Base-by-base conservation (phyloP, 2,329 filamentous ascomycete species). In the Taxawa tesnikishii region DNA sequence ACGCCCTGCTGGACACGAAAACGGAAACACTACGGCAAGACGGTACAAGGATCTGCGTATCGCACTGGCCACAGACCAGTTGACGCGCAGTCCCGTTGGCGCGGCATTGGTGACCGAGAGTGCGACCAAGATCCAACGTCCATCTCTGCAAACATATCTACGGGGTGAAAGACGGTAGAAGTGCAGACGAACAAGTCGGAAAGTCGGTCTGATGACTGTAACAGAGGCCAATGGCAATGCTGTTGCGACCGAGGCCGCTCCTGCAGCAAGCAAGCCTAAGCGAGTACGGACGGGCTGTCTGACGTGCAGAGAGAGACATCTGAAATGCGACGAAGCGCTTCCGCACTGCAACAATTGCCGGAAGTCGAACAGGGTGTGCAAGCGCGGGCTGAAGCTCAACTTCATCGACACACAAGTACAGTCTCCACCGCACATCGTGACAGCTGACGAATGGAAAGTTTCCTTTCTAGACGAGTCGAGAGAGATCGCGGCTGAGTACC, bases 401-500 rank as follows among this genome's bases (percentile, higher is more conserved):
- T 96, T 94, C 48, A 85, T 94, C 44, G 85, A 94, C 50, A 80
- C 79, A 3, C 78, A 79, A 39, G 76, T 79, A 35, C 75, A 81
- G 47, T 61, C 65, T 30, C 83, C 79, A 32, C 43, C 33, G 6
- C 31, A 48, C n/a, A 69, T 70, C 29, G 60, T 80, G 15, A 65
- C 69, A 4, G 70, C 73, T 2, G 60, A 67, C 1, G 78, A 83
- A 31, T 84, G 79, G 70, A 67, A 67, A 50, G 68, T 94, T 10
- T 68, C 73, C 32, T 94, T 96, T 44, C 70, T 80, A 47, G 88
- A 94, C 50, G 85, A 96, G 51, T 94, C 87, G 14, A 72, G 85
- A 17, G 70, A 81, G 28, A 92, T 94, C 53, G 88, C 88, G 5
- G 88, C 82, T 1, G 85, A 94, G 52, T 96, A 96, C 53, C 68